Conservation (phyloP, 768 basidiomycete genomes). For the Suillus subluteus region DNA sequence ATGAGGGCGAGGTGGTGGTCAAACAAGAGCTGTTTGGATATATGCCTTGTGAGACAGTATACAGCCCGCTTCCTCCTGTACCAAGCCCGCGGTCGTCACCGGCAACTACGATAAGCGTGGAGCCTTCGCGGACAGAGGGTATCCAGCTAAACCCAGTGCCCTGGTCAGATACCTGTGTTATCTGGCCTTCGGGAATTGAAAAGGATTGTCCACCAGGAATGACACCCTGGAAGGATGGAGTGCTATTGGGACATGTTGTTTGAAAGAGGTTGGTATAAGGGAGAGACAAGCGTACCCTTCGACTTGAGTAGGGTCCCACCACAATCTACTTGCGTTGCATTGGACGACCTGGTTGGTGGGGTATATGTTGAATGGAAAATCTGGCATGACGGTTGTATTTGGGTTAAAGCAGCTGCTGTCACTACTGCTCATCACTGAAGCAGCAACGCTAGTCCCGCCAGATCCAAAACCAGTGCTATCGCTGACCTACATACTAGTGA, state of each 20-base stretch:
- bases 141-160: slow-evolving; percentile 76
- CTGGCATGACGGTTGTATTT: slow-evolving; percentile 47
- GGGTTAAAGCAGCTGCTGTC: slow-evolving; percentile 66
- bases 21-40: slow-evolving; percentile 59
- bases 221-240: slow-evolving; percentile 64
- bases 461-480: slow-evolving; percentile 65
- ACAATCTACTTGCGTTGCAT: slow-evolving; percentile 64
- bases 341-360: slow-evolving; percentile 69
- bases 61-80: slow-evolving; percentile 63
- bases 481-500: slow-evolving; percentile 48
- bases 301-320: slow-evolving; percentile 58
- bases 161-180: slow-evolving; percentile 46
- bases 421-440: slow-evolving; percentile 52
- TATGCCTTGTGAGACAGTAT: slow-evolving; percentile 56
- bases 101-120: slow-evolving; percentile 66
- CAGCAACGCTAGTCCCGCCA: slow-evolving; percentile 75
- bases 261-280: not conserved
- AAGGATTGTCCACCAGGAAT: slow-evolving; percentile 85
- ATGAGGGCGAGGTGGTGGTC: slow-evolving; percentile 65
- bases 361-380: slow-evolving; percentile 62
- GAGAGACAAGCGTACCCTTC: slow-evolving; percentile 48
- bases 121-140: slow-evolving; percentile 63
- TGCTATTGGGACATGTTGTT: slow-evolving; percentile 38
- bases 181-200: slow-evolving; percentile 51
- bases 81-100: slow-evolving; percentile 72